phyloP scores from a whole-genome alignment of 768 basidiomycete genomes.

The Lentinus tigrinus region DNA sequence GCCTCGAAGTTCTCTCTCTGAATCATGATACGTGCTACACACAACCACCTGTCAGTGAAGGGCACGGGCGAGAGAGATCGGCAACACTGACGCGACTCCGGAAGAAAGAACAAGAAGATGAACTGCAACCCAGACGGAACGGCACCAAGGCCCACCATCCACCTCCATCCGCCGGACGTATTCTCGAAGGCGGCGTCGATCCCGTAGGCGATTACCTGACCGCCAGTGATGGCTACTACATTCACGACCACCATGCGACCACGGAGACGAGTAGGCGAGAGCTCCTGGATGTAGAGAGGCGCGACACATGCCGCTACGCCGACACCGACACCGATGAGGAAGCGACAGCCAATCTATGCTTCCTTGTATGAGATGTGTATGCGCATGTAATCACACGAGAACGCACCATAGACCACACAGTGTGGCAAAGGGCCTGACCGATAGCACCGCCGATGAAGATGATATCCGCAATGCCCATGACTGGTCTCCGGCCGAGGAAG shows the following conservation, averaged over 20 bases:
- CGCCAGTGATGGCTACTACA: conserved; percentile 78
- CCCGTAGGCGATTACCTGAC: conserved; percentile 78
- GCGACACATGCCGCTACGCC: conserved; percentile 77
- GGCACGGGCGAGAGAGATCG: too few species aligned
- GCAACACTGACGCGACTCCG: conserved; percentile 77
- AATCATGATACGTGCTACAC: conserved; percentile 63
- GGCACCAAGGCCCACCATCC: conserved; percentile 79
- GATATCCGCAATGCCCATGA: conserved; percentile 65
- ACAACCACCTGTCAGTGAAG: not conserved
- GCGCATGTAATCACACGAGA: not conserved
- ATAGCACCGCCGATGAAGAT: conserved; percentile 77
- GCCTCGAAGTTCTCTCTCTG: conserved; percentile 46
- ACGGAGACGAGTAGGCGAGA: conserved; percentile 70
- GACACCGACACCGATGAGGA: conserved; percentile 73
- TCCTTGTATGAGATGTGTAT: not conserved
- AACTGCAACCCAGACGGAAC: conserved; percentile 68
- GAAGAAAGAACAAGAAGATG: conserved; percentile 59
- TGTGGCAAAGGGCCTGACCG: conserved; percentile 66
- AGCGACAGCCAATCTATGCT: conserved; percentile 64
- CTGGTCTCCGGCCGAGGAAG: conserved; percentile 63
- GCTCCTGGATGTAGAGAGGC: conserved; percentile 82
- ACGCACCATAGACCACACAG: conserved; percentile 66
- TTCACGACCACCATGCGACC: conserved; percentile 82
- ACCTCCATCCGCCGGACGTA: conserved; percentile 68
- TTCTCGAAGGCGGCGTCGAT: conserved; percentile 67